Evolutionary conservation across 331 rosid species (phyloP), one percentile per base, ranked within the genome.

Genomic region (Malus hybrid): DNA sequence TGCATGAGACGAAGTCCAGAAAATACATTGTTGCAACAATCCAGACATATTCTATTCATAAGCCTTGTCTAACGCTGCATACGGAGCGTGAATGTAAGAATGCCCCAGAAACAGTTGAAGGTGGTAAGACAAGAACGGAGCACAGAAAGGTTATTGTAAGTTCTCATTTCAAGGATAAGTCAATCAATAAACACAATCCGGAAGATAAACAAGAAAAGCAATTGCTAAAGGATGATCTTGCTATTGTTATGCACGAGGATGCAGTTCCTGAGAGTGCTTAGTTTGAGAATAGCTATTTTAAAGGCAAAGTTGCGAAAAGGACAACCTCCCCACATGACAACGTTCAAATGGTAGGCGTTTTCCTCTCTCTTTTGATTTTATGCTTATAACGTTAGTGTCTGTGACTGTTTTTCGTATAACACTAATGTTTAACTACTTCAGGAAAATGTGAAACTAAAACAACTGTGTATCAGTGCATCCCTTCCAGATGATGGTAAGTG

Each of bases 51-150:
- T 79, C 93, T 72, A 84, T 94, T 82, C 97, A 90, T 83, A 92
- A 87, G 81, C 97, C 91, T 67, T 94, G 99, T 81, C 67, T 81
- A 73, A 85, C 83, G 63, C 82, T 83, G 81, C 87, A 78, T 18
- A 86, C 69, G 90, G 90, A 78, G 71, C 78, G 73, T 15, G 90
- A 85, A 64, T 73, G 44, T 46, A 75, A 73, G 36, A 75, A 69
- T 73, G 70, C 78, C 63, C 80, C 85, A 52, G 85, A 76, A 64
- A 44, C 63, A 22, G 28, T 32, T 44, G 90, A 87, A 73, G 82
- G n/a, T 20, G 2, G 78, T 56, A 82, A 89, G 77, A 71, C 80
- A 65, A 83, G 79, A 80, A 85, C 64, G 70, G 88, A 73, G 55
- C 87, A 76, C 31, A 83, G 88, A 78, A 93, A 87, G 86, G 87